Conservation (phyloP, 768 basidiomycete species). For the Trametes villosa region DNA sequence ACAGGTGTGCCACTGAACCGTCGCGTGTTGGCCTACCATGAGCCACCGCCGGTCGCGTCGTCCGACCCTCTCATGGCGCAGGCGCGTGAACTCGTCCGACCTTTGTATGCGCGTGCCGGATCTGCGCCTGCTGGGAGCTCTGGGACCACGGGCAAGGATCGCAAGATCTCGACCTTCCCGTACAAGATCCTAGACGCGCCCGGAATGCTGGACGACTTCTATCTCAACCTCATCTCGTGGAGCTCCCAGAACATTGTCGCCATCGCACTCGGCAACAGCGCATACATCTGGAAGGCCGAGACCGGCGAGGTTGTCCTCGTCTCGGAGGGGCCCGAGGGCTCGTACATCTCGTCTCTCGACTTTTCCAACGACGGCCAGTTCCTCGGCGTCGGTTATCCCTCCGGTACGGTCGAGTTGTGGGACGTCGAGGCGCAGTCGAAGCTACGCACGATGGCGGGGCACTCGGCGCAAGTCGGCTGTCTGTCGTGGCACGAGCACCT, state of each 20-base stretch:
- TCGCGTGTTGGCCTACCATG: constrained; percentile 87
- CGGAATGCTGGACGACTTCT: constrained; percentile 93
- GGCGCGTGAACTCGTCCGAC: constrained; percentile 77
- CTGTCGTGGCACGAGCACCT: constrained; percentile 90
- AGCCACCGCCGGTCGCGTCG: constrained; percentile 78
- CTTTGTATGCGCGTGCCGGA: constrained; percentile 73
- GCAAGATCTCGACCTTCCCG: constrained; percentile 84
- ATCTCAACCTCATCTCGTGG: constrained; percentile 94
- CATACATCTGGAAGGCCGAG: constrained; percentile 95
- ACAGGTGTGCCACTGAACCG: constrained; percentile 77
- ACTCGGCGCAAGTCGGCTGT: constrained; percentile 80
- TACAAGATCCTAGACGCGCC: constrained; percentile 97
- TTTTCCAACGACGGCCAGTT: constrained; percentile 83
- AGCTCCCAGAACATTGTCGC: constrained; percentile 84
- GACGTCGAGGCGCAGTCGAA: constrained; percentile 80
- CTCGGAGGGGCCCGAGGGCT: constrained; percentile 74
- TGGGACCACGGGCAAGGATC: constrained; percentile 61
- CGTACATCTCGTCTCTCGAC: constrained; percentile 76
- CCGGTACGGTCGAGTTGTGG: constrained; percentile 94
- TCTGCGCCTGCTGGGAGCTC: constrained; percentile 67
- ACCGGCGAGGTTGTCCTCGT: constrained; percentile 82
- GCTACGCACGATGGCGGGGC: constrained; percentile 90
- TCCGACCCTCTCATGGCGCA: constrained; percentile 75
- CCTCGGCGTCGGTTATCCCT: constrained; percentile 79
- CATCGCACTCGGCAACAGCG: constrained; percentile 84